These are phyloP conservation scores for Funneliformis mosseae DNA, from an alignment of 192 early-diverging fungal genomes.

Conservation along the genomic window DNA sequence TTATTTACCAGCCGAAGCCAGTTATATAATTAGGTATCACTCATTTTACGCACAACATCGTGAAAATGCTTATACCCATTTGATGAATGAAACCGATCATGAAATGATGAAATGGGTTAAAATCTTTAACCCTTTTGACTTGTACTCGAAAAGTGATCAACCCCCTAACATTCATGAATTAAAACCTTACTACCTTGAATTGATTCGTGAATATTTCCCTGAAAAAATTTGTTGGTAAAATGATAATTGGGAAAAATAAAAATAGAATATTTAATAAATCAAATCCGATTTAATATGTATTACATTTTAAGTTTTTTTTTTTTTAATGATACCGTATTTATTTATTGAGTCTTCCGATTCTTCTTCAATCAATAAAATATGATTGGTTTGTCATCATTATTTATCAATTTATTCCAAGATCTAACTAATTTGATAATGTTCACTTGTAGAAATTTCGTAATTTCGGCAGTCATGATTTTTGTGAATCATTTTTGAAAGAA, in stretches of 20 bases:
- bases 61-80: conserved; percentile 44
- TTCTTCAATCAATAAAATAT: too few relatives aligned
- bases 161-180: conserved; percentile 42
- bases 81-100: conserved; percentile 49
- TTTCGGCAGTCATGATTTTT: too few relatives aligned
- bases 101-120: conserved; percentile 48
- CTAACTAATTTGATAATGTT: too few relatives aligned
- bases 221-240: conserved; percentile 47
- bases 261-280: neutral
- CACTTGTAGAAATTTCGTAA: too few relatives aligned
- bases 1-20: conserved; percentile 46
- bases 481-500: too few relatives aligned
- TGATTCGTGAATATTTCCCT: conserved; percentile 53
- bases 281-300: too few relatives aligned
- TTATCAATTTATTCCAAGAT: too few relatives aligned
- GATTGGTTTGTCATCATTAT: too few relatives aligned
- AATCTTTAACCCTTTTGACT: conserved; percentile 56
- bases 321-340: too few relatives aligned
- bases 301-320: too few relatives aligned
- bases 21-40: conserved; percentile 54
- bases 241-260: neutral
- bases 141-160: conserved; percentile 54
- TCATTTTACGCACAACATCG: conserved; percentile 54
- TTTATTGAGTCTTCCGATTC: too few relatives aligned
- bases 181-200: conserved; percentile 46